These are phyloP conservation scores for Monascus purpureus DNA, from an alignment of 495 filamentous ascomycete genomes.

Conservation along the genomic window DNA sequence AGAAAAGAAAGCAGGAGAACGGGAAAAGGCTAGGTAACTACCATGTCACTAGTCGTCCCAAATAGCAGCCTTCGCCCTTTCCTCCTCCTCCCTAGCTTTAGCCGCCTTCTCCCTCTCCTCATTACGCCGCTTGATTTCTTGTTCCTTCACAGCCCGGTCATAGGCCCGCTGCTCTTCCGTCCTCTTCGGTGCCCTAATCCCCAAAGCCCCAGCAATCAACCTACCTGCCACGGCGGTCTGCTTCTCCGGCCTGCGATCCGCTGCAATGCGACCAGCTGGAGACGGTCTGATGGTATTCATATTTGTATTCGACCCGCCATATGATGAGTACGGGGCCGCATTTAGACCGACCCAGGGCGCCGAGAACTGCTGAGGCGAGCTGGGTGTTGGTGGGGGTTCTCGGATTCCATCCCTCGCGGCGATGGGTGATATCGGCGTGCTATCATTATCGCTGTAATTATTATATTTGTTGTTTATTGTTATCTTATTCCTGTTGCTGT, in stretches of 20 bases:
- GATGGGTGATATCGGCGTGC: conserved; percentile 13
- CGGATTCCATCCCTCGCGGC: conserved; percentile 26
- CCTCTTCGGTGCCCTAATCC: conserved; percentile 61
- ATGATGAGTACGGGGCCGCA: background rate
- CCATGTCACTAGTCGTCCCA: conserved; percentile 56
- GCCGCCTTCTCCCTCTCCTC: conserved; percentile 52
- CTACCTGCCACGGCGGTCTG: conserved; percentile 81
- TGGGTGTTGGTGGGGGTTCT: conserved; percentile 48
- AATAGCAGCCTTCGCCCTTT: conserved; percentile 56
- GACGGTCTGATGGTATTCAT: background rate
- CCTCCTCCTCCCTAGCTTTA: conserved; percentile 50
- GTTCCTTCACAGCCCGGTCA: conserved; percentile 69
- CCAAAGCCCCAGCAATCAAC: conserved; percentile 81
- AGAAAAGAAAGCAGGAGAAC: conserved; percentile 5
- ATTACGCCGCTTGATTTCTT: conserved; percentile 67
- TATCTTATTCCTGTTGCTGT: background rate
- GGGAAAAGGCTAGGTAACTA: background rate
- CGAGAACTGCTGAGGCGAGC: conserved; percentile 31
- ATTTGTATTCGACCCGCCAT: too few species aligned
- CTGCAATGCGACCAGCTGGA: conserved; percentile 5
- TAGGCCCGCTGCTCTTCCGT: conserved; percentile 86
- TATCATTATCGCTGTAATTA: conserved; percentile 2
- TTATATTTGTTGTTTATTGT: background rate
- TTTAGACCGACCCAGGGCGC: conserved; percentile 12
- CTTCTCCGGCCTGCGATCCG: conserved; percentile 59